Conservation (phyloP, 768 basidiomycete genomes). For the Leccinum broughii region DNA sequence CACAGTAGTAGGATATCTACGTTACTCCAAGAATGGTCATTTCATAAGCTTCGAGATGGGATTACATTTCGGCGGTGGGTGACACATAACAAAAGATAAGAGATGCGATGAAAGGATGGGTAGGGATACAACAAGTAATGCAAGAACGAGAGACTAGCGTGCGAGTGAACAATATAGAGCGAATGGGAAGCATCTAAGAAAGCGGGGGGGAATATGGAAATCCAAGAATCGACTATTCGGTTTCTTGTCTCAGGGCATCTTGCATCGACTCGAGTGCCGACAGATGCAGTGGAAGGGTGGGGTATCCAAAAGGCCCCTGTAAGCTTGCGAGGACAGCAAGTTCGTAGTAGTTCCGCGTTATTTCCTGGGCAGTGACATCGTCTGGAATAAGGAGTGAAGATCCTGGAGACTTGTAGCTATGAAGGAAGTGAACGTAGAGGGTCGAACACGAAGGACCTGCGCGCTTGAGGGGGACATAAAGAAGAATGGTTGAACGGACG, state of each 20-base stretch:
- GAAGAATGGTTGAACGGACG: constrained; percentile 54
- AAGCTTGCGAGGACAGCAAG: constrained; percentile 58
- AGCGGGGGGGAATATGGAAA: background rate
- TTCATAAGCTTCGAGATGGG: constrained; percentile 17
- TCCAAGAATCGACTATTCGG: constrained; percentile 18
- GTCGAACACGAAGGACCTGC: constrained; percentile 44
- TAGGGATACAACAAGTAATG: constrained; percentile 34
- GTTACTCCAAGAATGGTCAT: constrained; percentile 18
- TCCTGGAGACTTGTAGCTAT: constrained; percentile 43
- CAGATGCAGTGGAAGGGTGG: constrained; percentile 70
- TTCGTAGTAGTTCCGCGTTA: constrained; percentile 69
- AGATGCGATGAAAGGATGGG: constrained; percentile 25
- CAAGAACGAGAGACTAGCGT: constrained; percentile 10
- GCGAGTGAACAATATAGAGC: constrained; percentile 12
- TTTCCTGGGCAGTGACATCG: constrained; percentile 46
- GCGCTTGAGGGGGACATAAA: constrained; percentile 51
- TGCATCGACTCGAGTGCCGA: constrained; percentile 69
- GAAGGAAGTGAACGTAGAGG: constrained; percentile 61
- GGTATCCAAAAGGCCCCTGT: constrained; percentile 46
- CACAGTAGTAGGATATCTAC: constrained; percentile 47
- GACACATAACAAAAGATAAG: constrained; percentile 23
- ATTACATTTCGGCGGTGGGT: constrained; percentile 17
- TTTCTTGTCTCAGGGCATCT: constrained; percentile 36
- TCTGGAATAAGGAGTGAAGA: constrained; percentile 40
- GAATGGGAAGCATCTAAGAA: constrained; percentile 15